Evolutionary conservation across 768 basidiomycete species (phyloP).

Genomic region (Punctularia strigosozonata): DNA sequence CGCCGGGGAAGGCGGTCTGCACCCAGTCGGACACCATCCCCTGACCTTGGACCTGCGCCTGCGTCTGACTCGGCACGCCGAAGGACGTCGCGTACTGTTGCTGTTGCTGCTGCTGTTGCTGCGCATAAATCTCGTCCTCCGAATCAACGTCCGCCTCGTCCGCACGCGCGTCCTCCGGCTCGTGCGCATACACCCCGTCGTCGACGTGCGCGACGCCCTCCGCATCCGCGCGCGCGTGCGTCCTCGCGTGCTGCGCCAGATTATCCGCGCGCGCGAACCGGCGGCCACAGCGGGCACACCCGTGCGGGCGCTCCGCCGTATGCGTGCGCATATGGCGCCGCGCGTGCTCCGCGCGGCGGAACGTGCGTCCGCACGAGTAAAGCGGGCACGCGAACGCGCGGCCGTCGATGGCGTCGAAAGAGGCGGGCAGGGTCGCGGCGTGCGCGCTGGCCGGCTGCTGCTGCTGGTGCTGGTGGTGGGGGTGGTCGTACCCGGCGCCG

Average conservation of each 20-base stretch:
- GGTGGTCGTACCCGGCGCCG: too few species aligned
- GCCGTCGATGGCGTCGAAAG: too few species aligned
- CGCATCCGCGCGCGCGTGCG: conserved; percentile 44
- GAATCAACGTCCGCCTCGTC: conserved; percentile 15
- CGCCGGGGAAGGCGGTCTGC: not conserved
- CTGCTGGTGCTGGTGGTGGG: too few species aligned
- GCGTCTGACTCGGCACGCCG: conserved; percentile 8
- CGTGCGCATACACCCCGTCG: conserved; percentile 17
- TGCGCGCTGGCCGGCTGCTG: too few species aligned
- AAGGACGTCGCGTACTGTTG: too few species aligned
- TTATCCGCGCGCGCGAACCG: conserved; percentile 85
- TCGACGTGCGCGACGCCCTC: conserved; percentile 17
- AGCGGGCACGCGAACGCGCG: too few species aligned
- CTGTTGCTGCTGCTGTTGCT: too few species aligned
- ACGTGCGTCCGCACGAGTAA: conserved; percentile 71
- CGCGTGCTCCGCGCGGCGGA: conserved; percentile 89
- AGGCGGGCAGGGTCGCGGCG: too few species aligned
- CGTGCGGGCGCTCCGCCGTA: conserved; percentile 79
- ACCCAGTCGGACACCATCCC: not conserved
- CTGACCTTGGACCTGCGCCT: not conserved
- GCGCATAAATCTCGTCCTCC: conserved; percentile 27
- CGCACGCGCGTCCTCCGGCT: conserved; percentile 13
- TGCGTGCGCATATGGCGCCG: conserved; percentile 83
- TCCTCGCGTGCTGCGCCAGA: conserved; percentile 75
- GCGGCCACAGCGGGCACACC: conserved; percentile 65